Percentiles rank a stretch among this genome's conserved stretches.
Evolutionary conservation across 2,329 filamentous ascomycete species (phyloP).

Genomic region (Fonsecaea multimorphosa): DNA sequence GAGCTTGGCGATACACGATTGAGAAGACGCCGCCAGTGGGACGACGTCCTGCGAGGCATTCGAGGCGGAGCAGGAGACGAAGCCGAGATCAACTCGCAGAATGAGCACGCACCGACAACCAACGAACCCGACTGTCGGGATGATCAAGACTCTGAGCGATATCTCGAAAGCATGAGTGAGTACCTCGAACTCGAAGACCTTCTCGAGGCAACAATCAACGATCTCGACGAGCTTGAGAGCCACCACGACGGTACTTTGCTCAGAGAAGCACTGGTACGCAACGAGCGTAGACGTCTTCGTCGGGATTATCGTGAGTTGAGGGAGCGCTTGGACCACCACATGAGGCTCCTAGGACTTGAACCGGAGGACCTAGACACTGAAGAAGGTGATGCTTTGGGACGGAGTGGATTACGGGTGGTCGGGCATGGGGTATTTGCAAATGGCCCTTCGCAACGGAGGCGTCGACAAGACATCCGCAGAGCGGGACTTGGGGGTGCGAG

Average conservation of each 20-base stretch:
- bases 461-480: no score
- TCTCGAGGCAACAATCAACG: not conserved
- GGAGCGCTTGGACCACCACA: not conserved
- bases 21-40: not conserved
- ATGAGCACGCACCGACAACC: not conserved
- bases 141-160: not conserved
- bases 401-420: no score
- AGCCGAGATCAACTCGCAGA: not conserved
- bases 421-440: no score
- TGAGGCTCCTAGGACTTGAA: not conserved
- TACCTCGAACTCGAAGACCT: slow-evolving; percentile 12
- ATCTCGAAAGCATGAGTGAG: not conserved
- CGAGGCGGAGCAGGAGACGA: not conserved
- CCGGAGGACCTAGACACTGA: not conserved
- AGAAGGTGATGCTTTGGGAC: not conserved
- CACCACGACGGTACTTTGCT: slow-evolving; percentile 10
- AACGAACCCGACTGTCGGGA: not conserved
- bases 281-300: not conserved
- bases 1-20: not conserved
- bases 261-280: slow-evolving; percentile 10
- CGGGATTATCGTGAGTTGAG: not conserved
- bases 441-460: no score
- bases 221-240: slow-evolving; percentile 1
- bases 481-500: no score
- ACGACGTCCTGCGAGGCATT: not conserved